Base-by-base conservation (phyloP, 345 rosid genomes). In the Salix purpurea region DNA sequence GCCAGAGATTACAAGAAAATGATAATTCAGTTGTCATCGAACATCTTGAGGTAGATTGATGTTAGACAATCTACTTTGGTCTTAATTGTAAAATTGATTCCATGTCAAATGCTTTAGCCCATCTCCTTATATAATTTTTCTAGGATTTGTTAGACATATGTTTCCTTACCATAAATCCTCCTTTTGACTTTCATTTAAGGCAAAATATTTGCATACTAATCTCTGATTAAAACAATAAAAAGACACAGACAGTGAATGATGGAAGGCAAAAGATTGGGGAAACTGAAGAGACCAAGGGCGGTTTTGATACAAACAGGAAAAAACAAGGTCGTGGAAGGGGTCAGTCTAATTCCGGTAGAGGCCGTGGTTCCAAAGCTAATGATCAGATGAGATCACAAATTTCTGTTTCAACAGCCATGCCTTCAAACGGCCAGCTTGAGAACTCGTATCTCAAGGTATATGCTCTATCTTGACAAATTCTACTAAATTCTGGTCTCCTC, bases 321-420 rank as follows among this genome's bases (percentile, higher is more conserved):
- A 96, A 89, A 81, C 92, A 86, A 72, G 89, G 92, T 80, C 99
- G 97, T 62, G 97, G 97, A 50, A 90, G 97, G 79, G 96, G 87
- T 28, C 83, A 84, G 34, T 88, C 95, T 77, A 75, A 74, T 79
- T 81, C 93, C 61, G 82, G 95, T 23, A 89, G 98, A 86, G 97
- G 97, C n/a, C 97, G 97, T 76, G 94, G 94, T 82, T 89, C 94
- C 73, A 91, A 85, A 85, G 78, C 81, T 78, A 92, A 83, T 76
- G 95, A 90, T 70, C 97, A 87, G 76, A 79, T 67, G 1, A 89
- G 84, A 80, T 84, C 82, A 70, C 98, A 87, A 80, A 42, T 60
- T 56, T 85, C 91, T 75, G 67, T 83, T 76, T 83, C 91, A 60
- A 75, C 87, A 28, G 81, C 82, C 60, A 70, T 87, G 68, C 82